Percentiles rank a stretch among this genome's conserved stretches.
Evolutionary conservation across 495 filamentous ascomycete genomes (phyloP).

Genomic region (Hyaloscypha hepaticicola): DNA sequence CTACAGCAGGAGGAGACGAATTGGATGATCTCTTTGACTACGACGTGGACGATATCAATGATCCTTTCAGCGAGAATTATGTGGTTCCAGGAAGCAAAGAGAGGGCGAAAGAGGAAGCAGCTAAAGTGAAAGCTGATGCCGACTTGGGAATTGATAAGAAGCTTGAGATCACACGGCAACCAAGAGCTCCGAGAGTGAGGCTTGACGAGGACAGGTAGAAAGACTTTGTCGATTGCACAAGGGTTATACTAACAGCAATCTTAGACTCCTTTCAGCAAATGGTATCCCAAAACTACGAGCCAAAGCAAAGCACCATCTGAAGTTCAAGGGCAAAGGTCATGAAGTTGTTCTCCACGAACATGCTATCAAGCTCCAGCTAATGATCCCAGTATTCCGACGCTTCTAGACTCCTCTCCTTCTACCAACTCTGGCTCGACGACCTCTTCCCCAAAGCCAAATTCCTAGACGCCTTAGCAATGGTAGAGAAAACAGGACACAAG

Average conservation of each 20-base stretch:
- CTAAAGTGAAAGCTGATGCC: constrained; percentile 21
- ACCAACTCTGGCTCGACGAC: constrained; percentile 96
- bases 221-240: neutral
- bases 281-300: constrained; percentile 82
- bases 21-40: constrained; percentile 70
- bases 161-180: constrained; percentile 72
- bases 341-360: constrained; percentile 56
- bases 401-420: constrained; percentile 78
- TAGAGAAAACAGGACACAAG: constrained; percentile 90
- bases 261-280: constrained; percentile 66
- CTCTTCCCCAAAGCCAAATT: constrained; percentile 95
- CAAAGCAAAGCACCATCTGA: constrained; percentile 67
- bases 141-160: constrained; percentile 81
- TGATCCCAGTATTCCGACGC: constrained; percentile 89
- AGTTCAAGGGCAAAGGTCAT: constrained; percentile 89
- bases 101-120: constrained; percentile 20
- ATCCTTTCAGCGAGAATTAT: constrained; percentile 35
- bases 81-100: constrained; percentile 29
- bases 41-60: constrained; percentile 55
- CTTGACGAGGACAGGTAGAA: constrained; percentile 76
- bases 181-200: constrained; percentile 71
- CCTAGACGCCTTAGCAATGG: constrained; percentile 82
- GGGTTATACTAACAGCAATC: neutral
- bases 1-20: constrained; percentile 28
- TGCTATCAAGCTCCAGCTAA: constrained; percentile 11